These are phyloP conservation scores for Trichomonascus vanleenenianus DNA, from an alignment of 805 yeast species.

Conservation along the genomic window DNA sequence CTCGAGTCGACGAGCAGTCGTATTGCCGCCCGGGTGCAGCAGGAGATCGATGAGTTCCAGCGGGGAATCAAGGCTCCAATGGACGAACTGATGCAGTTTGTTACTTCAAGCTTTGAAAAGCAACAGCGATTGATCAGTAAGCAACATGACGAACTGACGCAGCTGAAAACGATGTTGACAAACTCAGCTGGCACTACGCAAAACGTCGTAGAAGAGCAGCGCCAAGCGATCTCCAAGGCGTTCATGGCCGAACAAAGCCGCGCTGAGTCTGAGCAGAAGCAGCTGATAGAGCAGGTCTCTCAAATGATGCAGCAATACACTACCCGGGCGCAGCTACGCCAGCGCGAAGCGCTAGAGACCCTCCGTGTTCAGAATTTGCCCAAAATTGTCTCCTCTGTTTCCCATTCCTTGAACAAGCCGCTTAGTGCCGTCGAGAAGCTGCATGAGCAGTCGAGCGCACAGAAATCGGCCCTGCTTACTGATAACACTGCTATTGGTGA, in stretches of 20 bases:
- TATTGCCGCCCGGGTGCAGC: neutral
- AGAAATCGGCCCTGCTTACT: no score
- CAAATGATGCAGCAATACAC: neutral
- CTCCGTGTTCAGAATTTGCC: no score
- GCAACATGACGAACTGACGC: neutral
- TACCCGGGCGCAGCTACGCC: neutral
- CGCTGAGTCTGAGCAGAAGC: neutral
- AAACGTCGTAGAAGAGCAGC: neutral
- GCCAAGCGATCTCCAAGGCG: neutral
- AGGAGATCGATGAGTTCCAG: neutral
- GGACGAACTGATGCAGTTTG: neutral
- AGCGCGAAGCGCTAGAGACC: neutral
- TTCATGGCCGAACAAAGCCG: neutral
- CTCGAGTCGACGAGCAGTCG: neutral
- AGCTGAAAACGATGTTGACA: neutral
- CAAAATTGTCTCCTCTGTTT: no score
- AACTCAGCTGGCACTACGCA: neutral
- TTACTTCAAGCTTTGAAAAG: neutral
- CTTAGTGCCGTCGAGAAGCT: no score
- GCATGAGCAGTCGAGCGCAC: no score
- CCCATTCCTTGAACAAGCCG: no score
- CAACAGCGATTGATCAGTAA: no score
- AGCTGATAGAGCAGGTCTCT: constrained; percentile 1
- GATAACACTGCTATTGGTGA: no score
- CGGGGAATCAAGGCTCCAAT: neutral